Percentiles rank a stretch among this genome's conserved stretches.
Evolutionary conservation across 2,329 filamentous ascomycete genomes (phyloP).

Genomic region (Thielaviopsis populi): DNA sequence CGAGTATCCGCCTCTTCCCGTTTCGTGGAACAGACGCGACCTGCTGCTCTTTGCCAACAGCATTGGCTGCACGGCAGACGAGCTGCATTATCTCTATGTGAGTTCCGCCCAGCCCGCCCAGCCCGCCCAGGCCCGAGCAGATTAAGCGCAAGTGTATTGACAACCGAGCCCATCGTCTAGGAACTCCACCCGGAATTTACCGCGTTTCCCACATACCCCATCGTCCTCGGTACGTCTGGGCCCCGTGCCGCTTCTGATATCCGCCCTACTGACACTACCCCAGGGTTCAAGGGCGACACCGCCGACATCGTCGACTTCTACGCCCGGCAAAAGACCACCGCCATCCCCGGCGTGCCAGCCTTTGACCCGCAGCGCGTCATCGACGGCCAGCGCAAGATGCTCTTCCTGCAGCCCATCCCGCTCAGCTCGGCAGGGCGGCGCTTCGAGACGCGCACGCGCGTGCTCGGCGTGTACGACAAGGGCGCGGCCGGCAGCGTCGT

Average conservation of each 20-base stretch:
- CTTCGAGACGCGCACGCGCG: conserved; percentile 64
- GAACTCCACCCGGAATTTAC: conserved; percentile 77
- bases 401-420: conserved; percentile 63
- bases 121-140: no score
- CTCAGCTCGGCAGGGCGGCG: conserved; percentile 52
- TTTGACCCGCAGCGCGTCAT: conserved; percentile 62
- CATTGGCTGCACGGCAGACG: conserved; percentile 71
- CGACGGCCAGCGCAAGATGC: conserved; percentile 69
- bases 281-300: conserved; percentile 60
- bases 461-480: conserved; percentile 81
- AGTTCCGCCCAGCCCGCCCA: conserved; percentile 21
- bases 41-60: conserved; percentile 78
- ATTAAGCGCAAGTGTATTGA: not conserved
- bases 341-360: conserved; percentile 61
- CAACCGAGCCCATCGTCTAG: conserved; percentile 28
- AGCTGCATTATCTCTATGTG: conserved; percentile 88
- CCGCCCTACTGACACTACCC: conserved; percentile 13
- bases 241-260: not conserved
- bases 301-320: conserved; percentile 79
- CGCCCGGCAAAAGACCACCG: conserved; percentile 45
- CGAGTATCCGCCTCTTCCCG: conserved; percentile 59
- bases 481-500: conserved; percentile 69
- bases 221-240: conserved; percentile 51
- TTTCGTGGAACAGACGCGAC: conserved; percentile 80
- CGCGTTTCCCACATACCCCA: conserved; percentile 77